These are phyloP conservation scores for Colletotrichum simmondsii DNA, from an alignment of 2,329 filamentous ascomycete genomes.

Conservation along the genomic window DNA sequence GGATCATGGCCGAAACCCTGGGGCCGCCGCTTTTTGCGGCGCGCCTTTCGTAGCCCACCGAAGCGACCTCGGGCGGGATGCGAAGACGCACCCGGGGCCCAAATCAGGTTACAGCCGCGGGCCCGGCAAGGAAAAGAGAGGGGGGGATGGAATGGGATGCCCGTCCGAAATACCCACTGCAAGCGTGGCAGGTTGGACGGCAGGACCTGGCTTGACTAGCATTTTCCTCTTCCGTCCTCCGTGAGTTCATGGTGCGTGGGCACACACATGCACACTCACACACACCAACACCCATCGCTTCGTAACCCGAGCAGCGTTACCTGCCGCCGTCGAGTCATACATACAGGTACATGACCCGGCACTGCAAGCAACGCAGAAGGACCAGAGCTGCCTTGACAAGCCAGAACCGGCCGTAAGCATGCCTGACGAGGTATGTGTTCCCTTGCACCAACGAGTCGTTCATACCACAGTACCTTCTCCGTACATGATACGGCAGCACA, in stretches of 20 bases:
- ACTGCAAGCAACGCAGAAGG: neutral
- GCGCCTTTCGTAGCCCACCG: neutral
- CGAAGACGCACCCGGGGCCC: slow-evolving; percentile 21
- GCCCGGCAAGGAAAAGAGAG: slow-evolving; percentile 12
- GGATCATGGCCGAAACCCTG: neutral
- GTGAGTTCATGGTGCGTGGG: neutral
- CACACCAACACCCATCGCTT: neutral
- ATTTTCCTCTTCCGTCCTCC: neutral
- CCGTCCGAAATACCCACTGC: slow-evolving; percentile 22
- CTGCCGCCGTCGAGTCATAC: neutral
- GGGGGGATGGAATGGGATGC: neutral
- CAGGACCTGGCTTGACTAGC: slow-evolving; percentile 14
- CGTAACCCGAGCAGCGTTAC: neutral
- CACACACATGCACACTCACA: neutral
- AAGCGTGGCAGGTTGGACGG: slow-evolving; percentile 25
- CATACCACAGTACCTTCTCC: neutral
- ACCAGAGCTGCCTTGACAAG: neutral
- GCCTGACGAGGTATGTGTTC: neutral
- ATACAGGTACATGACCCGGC: neutral
- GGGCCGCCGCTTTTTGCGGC: neutral
- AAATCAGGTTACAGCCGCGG: slow-evolving; percentile 30
- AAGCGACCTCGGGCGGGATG: slow-evolving; percentile 16
- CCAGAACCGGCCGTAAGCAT: neutral
- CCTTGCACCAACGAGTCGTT: too few species aligned
- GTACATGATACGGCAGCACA: neutral